Conservation (phyloP, 2,329 filamentous ascomycete genomes). For the Aspergillus intermedius region DNA sequence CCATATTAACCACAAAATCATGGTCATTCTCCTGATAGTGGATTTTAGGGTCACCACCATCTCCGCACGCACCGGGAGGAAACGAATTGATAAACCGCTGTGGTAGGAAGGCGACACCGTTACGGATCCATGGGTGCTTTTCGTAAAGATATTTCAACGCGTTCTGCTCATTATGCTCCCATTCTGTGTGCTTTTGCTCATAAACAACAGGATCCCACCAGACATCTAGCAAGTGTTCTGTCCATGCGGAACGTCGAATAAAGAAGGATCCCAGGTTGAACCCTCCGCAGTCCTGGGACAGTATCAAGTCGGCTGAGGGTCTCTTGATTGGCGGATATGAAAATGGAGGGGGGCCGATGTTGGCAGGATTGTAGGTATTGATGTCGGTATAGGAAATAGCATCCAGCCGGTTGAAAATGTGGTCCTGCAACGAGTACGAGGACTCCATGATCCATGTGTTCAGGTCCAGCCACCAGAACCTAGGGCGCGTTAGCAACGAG, state of each 20-base stretch:
- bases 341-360: conserved; percentile 73
- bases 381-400: conserved; percentile 85
- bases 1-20: conserved; percentile 97
- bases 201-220: conserved; percentile 99
- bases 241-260: conserved; percentile 76
- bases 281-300: conserved; percentile 89
- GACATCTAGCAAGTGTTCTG: conserved; percentile 82
- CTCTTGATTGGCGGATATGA: background rate
- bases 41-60: conserved; percentile 56
- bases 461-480: conserved; percentile 99
- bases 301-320: conserved; percentile 62
- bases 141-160: conserved; percentile 87
- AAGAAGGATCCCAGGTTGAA: conserved; percentile 98
- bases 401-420: conserved; percentile 77
- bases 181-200: conserved; percentile 97
- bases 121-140: conserved; percentile 86
- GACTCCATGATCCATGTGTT: conserved; percentile 99
- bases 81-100: conserved; percentile 94
- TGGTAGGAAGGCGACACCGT: conserved; percentile 79
- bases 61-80: conserved; percentile 76
- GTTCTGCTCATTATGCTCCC: conserved; percentile 98
- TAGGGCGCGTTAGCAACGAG: background rate
- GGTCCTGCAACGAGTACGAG: conserved; percentile 76
- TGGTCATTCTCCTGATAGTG: conserved; percentile 82
- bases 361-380: conserved; percentile 90